These are phyloP conservation scores for Penicillium silybi DNA, from an alignment of 495 filamentous ascomycete genomes.

Conservation along the genomic window DNA sequence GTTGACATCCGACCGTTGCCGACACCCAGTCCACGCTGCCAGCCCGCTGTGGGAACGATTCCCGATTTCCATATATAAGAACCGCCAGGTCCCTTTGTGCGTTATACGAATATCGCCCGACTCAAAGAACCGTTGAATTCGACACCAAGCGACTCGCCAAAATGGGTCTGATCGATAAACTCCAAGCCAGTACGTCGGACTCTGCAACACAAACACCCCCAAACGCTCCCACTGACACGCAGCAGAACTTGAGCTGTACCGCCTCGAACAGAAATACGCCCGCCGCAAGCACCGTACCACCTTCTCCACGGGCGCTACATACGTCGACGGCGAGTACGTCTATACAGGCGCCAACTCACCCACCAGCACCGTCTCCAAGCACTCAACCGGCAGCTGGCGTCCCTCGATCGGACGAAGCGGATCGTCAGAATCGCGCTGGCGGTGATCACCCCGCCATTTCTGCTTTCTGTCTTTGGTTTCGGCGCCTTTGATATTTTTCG, in stretches of 20 bases:
- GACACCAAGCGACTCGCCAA: conserved; percentile 3
- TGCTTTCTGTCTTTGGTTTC: neutral
- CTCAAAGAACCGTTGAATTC: neutral
- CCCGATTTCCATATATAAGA: neutral
- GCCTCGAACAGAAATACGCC: conserved; percentile 88
- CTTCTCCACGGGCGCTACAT: conserved; percentile 79
- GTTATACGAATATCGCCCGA: neutral
- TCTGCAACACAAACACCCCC: neutral
- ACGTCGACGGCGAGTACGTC: conserved; percentile 91
- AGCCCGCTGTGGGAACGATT: neutral
- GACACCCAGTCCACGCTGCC: neutral
- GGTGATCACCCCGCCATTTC: conserved; percentile 10
- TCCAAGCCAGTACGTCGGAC: conserved; percentile 49
- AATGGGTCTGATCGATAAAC: conserved; percentile 56
- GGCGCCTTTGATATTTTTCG: neutral
- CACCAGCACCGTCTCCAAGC: conserved; percentile 39
- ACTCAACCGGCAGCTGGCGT: conserved; percentile 40
- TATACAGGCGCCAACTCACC: conserved; percentile 47
- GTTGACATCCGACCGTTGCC: conserved; percentile 5
- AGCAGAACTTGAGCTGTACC: conserved; percentile 79
- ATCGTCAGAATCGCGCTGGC: conserved; percentile 29
- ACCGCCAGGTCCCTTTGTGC: neutral
- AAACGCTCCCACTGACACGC: neutral
- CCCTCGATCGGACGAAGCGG: conserved; percentile 31
- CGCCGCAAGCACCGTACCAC: conserved; percentile 80